phyloP scores from a whole-genome alignment of 805 yeast genomes.

The Starmerella lactis-condensi region DNA sequence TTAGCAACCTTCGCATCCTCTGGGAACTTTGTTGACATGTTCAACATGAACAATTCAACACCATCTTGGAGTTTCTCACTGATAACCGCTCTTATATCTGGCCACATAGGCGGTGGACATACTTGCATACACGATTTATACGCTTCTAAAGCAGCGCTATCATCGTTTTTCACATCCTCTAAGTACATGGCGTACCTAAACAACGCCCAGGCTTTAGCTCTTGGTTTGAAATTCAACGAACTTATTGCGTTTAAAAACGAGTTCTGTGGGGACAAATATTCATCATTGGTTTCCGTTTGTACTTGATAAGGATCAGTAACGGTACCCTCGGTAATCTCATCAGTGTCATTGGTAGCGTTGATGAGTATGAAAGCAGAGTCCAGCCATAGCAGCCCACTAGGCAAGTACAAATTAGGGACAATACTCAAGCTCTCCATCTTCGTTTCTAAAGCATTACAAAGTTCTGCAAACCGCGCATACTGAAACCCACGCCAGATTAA shows the following conservation, averaged over 20 bases:
- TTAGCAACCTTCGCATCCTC: neutral
- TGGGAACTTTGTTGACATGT: slow-evolving; percentile 3
- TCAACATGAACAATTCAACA: slow-evolving; percentile 8
- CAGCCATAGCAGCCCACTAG: slow-evolving; percentile 15
- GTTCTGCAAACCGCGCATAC: slow-evolving; percentile 41
- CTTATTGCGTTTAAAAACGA: slow-evolving; percentile 11
- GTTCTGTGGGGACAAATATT: slow-evolving; percentile 3
- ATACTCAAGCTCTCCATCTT: no score
- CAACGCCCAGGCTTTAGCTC: slow-evolving; percentile 12
- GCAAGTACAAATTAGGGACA: slow-evolving; percentile 1
- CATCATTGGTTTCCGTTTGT: neutral
- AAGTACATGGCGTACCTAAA: slow-evolving; percentile 12
- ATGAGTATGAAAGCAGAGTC: slow-evolving; percentile 11
- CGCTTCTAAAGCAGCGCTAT: slow-evolving; percentile 10
- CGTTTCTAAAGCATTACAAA: slow-evolving; percentile 4
- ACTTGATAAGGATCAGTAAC: neutral
- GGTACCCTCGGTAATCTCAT: neutral
- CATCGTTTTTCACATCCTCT: slow-evolving; percentile 3
- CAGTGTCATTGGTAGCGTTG: slow-evolving; percentile 3
- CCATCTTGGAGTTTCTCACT: slow-evolving; percentile 7
- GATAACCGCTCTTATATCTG: slow-evolving; percentile 4
- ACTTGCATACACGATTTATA: slow-evolving; percentile 7
- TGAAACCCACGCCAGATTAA: slow-evolving; percentile 47
- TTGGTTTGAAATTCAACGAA: slow-evolving; percentile 6
- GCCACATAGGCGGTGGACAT: slow-evolving; percentile 9